These are phyloP conservation scores for Parasarocladium wereldwijsianum DNA, from an alignment of 2,329 filamentous ascomycete species.

Conservation along the genomic window DNA sequence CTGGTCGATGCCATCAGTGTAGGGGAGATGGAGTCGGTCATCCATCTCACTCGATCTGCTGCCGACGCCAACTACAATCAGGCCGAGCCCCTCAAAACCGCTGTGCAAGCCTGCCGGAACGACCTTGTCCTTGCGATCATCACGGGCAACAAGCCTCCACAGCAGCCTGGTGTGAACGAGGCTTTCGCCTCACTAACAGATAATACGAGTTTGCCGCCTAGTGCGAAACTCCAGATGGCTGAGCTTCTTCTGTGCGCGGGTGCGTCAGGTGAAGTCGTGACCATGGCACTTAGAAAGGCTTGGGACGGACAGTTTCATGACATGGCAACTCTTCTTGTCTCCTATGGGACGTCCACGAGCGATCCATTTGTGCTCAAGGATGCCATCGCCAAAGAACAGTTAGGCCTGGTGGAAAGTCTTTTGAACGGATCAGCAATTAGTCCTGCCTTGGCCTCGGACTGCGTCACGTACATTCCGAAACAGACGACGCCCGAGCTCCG, in stretches of 20 bases:
- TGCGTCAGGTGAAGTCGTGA: conserved; percentile 34
- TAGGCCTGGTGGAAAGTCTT: conserved; percentile 30
- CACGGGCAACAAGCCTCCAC: conserved; percentile 36
- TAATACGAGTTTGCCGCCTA: conserved; percentile 28
- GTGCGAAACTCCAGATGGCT: conserved; percentile 34
- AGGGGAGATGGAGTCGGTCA: conserved; percentile 34
- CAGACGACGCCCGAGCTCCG: conserved; percentile 29
- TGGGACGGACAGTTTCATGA: conserved; percentile 35
- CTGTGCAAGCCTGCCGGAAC: conserved; percentile 30
- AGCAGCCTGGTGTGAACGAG: conserved; percentile 29
- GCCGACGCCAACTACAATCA: conserved; percentile 38
- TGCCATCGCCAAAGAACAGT: conserved; percentile 28
- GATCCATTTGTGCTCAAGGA: conserved; percentile 33
- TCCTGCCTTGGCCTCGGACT: conserved; percentile 31
- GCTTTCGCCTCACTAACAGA: conserved; percentile 33
- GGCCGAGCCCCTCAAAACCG: conserved; percentile 35
- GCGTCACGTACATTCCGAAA: conserved; percentile 32
- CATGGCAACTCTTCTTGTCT: conserved; percentile 37
- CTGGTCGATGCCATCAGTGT: conserved; percentile 35
- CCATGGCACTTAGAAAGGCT: conserved; percentile 31
- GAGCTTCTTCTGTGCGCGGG: conserved; percentile 45
- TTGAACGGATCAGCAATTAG: conserved; percentile 27
- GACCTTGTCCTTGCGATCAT: conserved; percentile 41
- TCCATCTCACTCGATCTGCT: conserved; percentile 33
- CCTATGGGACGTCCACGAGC: conserved; percentile 37